Evolutionary conservation across 2,329 filamentous ascomycete species (phyloP).

Genomic region (Pyrenophora tritici-repentis): DNA sequence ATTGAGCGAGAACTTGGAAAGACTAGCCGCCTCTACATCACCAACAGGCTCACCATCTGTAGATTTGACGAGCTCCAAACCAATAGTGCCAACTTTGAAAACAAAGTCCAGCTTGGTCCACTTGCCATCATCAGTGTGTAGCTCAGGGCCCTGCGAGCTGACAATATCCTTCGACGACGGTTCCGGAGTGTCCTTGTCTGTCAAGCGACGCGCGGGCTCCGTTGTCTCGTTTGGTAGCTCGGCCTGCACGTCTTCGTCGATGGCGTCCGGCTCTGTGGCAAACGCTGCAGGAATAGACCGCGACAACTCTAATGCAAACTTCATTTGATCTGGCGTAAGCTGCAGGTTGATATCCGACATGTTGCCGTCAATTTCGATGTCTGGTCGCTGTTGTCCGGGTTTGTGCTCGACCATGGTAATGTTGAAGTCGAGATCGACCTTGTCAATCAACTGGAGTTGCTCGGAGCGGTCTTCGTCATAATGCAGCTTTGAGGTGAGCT

Average conservation of each 20-base stretch:
- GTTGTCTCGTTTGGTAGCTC: slow-evolving; percentile 67
- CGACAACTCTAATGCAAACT: slow-evolving; percentile 85
- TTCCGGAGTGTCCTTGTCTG: slow-evolving; percentile 44
- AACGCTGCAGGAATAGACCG: slow-evolving; percentile 88
- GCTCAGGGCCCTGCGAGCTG: slow-evolving; percentile 63
- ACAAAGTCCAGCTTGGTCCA: slow-evolving; percentile 95
- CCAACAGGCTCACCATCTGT: slow-evolving; percentile 77
- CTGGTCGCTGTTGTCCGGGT: slow-evolving; percentile 75
- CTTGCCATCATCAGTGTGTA: slow-evolving; percentile 68
- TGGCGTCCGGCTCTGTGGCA: slow-evolving; percentile 69
- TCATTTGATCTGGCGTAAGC: slow-evolving; percentile 88
- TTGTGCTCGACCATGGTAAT: slow-evolving; percentile 91
- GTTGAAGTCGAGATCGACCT: slow-evolving; percentile 91
- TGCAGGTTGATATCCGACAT: slow-evolving; percentile 93
- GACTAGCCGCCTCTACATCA: slow-evolving; percentile 75
- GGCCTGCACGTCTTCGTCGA: slow-evolving; percentile 73
- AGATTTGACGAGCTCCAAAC: slow-evolving; percentile 82
- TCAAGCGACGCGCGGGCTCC: slow-evolving; percentile 54
- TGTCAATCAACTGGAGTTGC: slow-evolving; percentile 94
- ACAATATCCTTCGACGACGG: slow-evolving; percentile 56
- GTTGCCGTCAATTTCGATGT: slow-evolving; percentile 86
- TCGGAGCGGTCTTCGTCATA: slow-evolving; percentile 74
- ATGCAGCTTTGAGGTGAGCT: slow-evolving; percentile 86
- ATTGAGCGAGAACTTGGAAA: slow-evolving; percentile 93
- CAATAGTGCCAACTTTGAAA: slow-evolving; percentile 86